Percentiles rank a stretch among this genome's conserved stretches.
Evolutionary conservation across 768 basidiomycete genomes (phyloP).

Genomic region (Hericium coralloides): DNA sequence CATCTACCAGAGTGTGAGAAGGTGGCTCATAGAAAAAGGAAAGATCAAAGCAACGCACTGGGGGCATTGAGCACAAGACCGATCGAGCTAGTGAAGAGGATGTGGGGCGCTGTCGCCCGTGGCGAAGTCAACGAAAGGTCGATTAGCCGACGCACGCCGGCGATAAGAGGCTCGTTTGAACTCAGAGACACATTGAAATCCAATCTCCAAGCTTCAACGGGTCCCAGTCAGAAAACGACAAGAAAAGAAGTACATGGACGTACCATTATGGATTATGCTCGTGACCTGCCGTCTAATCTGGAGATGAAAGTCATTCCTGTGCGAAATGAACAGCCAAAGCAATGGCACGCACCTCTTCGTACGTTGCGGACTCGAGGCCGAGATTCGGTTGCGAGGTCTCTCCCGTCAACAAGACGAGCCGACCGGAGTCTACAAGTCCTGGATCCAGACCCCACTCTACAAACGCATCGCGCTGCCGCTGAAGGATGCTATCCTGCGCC

Average conservation of each 20-base stretch:
- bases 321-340: background rate
- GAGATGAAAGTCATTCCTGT: background rate
- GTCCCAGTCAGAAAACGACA: background rate
- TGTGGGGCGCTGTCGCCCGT: constrained; percentile 5
- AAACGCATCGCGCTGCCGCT: background rate
- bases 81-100: constrained; percentile 20
- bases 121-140: constrained; percentile 16
- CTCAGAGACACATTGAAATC: constrained; percentile 19
- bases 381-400: background rate
- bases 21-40: background rate
- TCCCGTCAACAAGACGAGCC: background rate
- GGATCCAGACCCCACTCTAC: background rate
- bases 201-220: constrained; percentile 17
- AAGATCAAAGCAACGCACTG: background rate
- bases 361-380: background rate
- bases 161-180: constrained; percentile 18
- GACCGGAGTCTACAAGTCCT: background rate
- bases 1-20: too few relatives aligned
- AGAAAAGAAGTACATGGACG: background rate
- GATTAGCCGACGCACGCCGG: constrained; percentile 16
- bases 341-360: background rate
- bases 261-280: constrained; percentile 2
- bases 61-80: constrained; percentile 10
- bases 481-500: background rate
- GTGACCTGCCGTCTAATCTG: background rate